phyloP scores from a whole-genome alignment of 352 stramenopile genomes.

The Phytophthora rubi region DNA sequence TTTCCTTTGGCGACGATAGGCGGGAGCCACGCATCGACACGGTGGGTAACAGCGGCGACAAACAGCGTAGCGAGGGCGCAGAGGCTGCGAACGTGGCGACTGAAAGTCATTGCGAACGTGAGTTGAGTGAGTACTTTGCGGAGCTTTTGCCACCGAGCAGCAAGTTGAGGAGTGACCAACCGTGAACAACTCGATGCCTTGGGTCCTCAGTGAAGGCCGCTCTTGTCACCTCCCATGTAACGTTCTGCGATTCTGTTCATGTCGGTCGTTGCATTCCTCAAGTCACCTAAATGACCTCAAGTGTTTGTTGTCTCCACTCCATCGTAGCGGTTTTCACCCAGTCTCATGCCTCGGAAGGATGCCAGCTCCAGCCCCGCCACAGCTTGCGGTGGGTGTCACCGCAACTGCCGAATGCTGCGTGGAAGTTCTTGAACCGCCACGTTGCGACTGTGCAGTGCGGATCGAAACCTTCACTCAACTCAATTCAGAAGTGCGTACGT shows the following conservation, averaged over 20 bases:
- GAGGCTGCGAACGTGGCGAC: constrained; percentile 20
- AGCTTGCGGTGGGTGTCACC: neutral
- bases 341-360: constrained; percentile 27
- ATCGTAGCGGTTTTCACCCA: neutral
- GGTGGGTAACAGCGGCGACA: neutral
- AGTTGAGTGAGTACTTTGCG: constrained; percentile 12
- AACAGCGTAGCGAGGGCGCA: constrained; percentile 23
- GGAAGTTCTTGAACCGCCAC: constrained; percentile 11
- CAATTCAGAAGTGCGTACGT: neutral
- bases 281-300: constrained; percentile 1
- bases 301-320: neutral
- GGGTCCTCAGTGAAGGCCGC: neutral
- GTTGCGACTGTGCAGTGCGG: constrained; percentile 21
- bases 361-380: neutral
- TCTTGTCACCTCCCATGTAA: constrained; percentile 22
- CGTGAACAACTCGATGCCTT: neutral
- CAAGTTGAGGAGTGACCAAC: constrained; percentile 25
- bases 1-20: constrained; percentile 73
- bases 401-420: constrained; percentile 15
- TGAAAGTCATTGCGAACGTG: constrained; percentile 23
- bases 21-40: constrained; percentile 48
- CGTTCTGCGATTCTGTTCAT: constrained; percentile 29
- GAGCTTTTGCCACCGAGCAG: constrained; percentile 5
- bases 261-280: constrained; percentile 18
- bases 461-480: constrained; percentile 26